A percentile compares a stretch with the other conserved stretches of the same genome.
Conservation (phyloP, 2,329 filamentous ascomycete species). For the Paracoccidioides brasiliensis region DNA sequence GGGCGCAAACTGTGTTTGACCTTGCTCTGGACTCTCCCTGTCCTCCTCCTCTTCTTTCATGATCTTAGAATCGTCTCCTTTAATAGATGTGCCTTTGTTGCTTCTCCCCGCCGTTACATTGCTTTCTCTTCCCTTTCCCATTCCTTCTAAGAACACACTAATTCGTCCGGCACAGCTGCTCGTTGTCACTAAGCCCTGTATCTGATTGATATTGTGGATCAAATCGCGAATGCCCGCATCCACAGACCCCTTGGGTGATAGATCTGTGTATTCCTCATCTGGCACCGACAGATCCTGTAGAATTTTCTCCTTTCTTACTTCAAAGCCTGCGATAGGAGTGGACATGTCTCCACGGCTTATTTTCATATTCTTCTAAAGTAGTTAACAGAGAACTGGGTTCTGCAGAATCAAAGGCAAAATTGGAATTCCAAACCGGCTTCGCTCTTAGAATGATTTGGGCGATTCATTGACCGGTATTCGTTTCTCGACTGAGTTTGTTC, state of each 20-base stretch:
- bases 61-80: slow-evolving; percentile 11
- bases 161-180: slow-evolving; percentile 84
- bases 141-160: slow-evolving; percentile 75
- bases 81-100: slow-evolving; percentile 2
- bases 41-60: slow-evolving; percentile 11
- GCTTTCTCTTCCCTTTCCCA: slow-evolving; percentile 30
- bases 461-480: not conserved
- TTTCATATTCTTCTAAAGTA: not conserved
- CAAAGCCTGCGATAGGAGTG: slow-evolving; percentile 29
- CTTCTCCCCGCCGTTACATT: not conserved
- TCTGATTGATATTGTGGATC: slow-evolving; percentile 62
- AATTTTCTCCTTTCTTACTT: slow-evolving; percentile 57
- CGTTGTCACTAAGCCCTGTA: slow-evolving; percentile 71
- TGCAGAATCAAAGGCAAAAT: not conserved
- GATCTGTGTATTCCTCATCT: slow-evolving; percentile 60
- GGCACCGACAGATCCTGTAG: slow-evolving; percentile 56
- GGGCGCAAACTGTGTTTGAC: slow-evolving; percentile 37
- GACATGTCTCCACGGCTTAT: not conserved
- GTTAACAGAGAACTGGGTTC: not conserved
- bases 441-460: not conserved
- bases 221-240: slow-evolving; percentile 66
- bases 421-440: not conserved
- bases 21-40: slow-evolving; percentile 13
- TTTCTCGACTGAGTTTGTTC: not conserved
- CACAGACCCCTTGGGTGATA: slow-evolving; percentile 78